phyloP scores from a whole-genome alignment of 768 basidiomycete species.

The Agrocybe pediades region DNA sequence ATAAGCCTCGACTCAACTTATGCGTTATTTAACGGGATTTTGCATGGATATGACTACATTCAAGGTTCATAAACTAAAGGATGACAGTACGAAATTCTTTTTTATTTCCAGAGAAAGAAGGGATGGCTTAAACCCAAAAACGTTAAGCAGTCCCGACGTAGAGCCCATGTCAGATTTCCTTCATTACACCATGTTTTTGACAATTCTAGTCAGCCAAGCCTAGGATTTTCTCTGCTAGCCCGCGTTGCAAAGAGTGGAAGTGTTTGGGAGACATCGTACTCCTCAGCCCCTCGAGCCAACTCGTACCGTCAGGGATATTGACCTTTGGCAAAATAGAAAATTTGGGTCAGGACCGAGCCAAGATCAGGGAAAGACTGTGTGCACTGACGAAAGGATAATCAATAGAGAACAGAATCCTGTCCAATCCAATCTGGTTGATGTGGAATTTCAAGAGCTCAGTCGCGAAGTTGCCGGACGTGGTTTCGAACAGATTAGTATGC shows the following conservation, averaged over 20 bases:
- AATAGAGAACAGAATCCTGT: constrained; percentile 43
- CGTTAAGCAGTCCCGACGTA: no score
- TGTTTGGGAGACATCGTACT: not conserved
- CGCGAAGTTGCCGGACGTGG: constrained; percentile 42
- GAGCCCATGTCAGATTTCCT: no score
- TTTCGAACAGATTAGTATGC: constrained; percentile 40
- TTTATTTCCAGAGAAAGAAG: no score
- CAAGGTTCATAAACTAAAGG: no score
- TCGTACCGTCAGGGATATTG: not conserved
- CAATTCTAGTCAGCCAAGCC: not conserved
- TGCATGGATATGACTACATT: no score
- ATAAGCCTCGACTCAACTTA: no score
- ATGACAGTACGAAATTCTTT: no score
- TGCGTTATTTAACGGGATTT: no score
- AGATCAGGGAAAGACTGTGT: not conserved
- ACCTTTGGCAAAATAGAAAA: no score
- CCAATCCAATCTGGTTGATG: constrained; percentile 37
- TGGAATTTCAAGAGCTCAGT: constrained; percentile 42
- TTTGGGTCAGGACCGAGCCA: no score
- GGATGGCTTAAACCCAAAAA: no score
- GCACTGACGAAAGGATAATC: constrained; percentile 36
- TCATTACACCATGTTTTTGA: no score
- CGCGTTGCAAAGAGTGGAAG: not conserved
- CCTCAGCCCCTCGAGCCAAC: not conserved
- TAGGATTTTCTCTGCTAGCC: not conserved